These are phyloP conservation scores for Rauvolfia tetraphylla DNA, from an alignment of 257 asterid species.

Conservation along the genomic window DNA sequence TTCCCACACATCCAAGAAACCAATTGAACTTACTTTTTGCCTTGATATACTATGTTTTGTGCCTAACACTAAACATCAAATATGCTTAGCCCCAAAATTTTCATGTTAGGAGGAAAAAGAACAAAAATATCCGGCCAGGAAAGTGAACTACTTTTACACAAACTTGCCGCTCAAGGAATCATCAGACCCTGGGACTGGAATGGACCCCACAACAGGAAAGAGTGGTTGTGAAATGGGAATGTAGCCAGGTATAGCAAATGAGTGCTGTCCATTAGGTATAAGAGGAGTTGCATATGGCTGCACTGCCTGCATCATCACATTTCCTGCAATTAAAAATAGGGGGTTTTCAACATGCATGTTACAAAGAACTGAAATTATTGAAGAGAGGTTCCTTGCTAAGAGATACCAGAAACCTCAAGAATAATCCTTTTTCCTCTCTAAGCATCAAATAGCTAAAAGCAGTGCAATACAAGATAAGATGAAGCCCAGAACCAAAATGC, in stretches of 20 bases:
- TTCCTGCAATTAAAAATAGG: conserved; percentile 40
- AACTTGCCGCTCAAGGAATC: conserved; percentile 47
- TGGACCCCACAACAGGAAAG: conserved; percentile 43
- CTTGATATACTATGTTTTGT: conserved; percentile 27
- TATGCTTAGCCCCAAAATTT: conserved; percentile 3
- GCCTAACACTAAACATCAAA: conserved; percentile 2
- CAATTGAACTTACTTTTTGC: conserved; percentile 17
- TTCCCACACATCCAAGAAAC: conserved; percentile 14
- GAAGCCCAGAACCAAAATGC: background rate
- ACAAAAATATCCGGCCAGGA: conserved; percentile 1
- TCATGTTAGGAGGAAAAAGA: conserved; percentile 17
- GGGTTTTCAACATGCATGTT: background rate
- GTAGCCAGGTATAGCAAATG: conserved; percentile 46
- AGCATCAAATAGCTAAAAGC: background rate
- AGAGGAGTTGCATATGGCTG: conserved; percentile 53
- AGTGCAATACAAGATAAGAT: background rate
- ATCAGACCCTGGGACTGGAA: conserved; percentile 49
- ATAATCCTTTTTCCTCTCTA: background rate
- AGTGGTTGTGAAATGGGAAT: conserved; percentile 53
- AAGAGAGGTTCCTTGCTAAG: background rate
- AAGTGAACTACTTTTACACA: conserved; percentile 26
- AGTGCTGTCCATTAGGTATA: conserved; percentile 44
- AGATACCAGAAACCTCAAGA: background rate
- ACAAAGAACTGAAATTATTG: background rate
- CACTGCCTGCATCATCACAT: conserved; percentile 48